phyloP scores from a whole-genome alignment of 2,329 filamentous ascomycete genomes.

The Pseudopyrenochaeta lycopersici region DNA sequence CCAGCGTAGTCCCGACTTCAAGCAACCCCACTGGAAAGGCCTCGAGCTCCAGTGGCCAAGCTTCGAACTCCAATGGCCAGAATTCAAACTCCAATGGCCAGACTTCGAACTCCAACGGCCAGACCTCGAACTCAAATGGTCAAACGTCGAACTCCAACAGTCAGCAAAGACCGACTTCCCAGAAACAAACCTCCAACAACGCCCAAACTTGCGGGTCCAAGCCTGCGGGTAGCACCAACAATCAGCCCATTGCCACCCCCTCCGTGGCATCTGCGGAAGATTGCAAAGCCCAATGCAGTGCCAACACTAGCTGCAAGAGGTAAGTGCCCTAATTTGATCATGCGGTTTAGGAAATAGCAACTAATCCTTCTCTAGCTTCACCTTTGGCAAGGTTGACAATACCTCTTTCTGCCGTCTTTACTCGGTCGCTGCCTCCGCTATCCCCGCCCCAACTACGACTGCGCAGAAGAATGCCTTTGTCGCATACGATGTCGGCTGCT shows the following conservation, averaged over 20 bases:
- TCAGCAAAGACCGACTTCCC: neutral
- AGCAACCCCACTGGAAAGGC: slow-evolving; percentile 21
- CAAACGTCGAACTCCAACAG: neutral
- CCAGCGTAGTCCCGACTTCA: slow-evolving; percentile 16
- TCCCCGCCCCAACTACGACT: slow-evolving; percentile 12
- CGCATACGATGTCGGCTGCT: slow-evolving; percentile 23
- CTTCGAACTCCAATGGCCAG: neutral
- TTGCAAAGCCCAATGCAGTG: slow-evolving; percentile 17
- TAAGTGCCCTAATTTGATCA: no score
- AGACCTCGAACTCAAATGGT: neutral
- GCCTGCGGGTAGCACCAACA: slow-evolving; percentile 8
- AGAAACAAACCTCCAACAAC: slow-evolving; percentile 4
- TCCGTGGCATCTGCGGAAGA: slow-evolving; percentile 12
- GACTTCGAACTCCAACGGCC: neutral
- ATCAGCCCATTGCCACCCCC: slow-evolving; percentile 15
- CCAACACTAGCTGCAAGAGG: slow-evolving; percentile 15
- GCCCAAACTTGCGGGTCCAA: slow-evolving; percentile 12
- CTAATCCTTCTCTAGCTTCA: slow-evolving; percentile 1
- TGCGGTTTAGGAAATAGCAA: no score
- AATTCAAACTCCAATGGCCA: neutral
- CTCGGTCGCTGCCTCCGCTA: neutral
- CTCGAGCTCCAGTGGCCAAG: neutral
- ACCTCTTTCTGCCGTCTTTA: neutral
- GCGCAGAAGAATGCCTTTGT: slow-evolving; percentile 9
- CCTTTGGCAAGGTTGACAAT: slow-evolving; percentile 12